A percentile compares a stretch with the other conserved stretches of the same genome.
These are phyloP conservation scores for Lolium rigidum DNA, from an alignment of 176 grass and related monocot genomes.

Conservation along the genomic window DNA sequence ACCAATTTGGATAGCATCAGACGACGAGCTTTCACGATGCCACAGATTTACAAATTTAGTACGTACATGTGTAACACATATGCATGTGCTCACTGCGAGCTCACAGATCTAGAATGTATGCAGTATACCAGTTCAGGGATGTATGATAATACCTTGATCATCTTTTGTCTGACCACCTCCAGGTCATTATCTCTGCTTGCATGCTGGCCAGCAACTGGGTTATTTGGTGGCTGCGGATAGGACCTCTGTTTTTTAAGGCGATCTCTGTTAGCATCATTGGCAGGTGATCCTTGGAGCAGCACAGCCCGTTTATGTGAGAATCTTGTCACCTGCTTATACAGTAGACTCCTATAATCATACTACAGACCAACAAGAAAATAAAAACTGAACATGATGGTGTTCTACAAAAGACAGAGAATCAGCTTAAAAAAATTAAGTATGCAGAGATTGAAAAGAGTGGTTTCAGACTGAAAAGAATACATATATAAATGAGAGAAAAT, in stretches of 20 bases:
- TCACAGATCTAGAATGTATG: background rate
- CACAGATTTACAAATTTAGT: background rate
- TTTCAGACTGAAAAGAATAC: background rate
- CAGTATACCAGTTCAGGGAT: background rate
- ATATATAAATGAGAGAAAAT: background rate
- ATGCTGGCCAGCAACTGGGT: background rate
- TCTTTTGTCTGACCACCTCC: background rate
- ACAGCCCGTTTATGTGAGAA: slow-evolving; percentile 33
- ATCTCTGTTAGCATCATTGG: background rate
- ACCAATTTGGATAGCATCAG: background rate
- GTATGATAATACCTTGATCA: slow-evolving; percentile 23
- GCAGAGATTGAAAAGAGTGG: background rate
- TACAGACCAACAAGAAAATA: slow-evolving; percentile 1
- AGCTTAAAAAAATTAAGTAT: background rate
- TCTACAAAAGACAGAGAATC: background rate
- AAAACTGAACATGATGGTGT: background rate
- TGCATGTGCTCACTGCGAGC: background rate
- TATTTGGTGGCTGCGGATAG: background rate
- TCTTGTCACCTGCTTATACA: slow-evolving; percentile 41
- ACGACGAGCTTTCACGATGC: background rate
- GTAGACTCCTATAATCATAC: background rate
- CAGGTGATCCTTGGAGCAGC: slow-evolving; percentile 12
- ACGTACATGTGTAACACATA: slow-evolving; percentile 1
- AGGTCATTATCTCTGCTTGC: background rate
- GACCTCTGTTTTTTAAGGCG: background rate